Percentiles rank a stretch among this genome's conserved stretches.
phyloP scores from a whole-genome alignment of 176 grass and related monocot species.

The Thinopyrum elongatum region DNA sequence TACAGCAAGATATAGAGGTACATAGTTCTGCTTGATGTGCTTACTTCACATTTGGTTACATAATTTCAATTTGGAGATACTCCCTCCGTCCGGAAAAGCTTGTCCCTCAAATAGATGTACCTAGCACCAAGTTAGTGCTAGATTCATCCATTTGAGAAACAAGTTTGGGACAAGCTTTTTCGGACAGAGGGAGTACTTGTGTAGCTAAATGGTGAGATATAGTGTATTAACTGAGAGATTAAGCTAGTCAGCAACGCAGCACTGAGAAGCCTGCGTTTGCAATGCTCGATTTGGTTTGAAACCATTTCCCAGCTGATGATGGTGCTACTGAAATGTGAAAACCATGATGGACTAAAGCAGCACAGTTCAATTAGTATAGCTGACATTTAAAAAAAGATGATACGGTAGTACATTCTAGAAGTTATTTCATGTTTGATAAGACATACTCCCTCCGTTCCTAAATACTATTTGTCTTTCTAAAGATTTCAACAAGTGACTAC shows the following conservation, averaged over 20 bases:
- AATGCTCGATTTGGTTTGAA: not conserved
- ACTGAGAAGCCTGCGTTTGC: not conserved
- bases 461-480: too few relatives aligned
- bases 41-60: not conserved
- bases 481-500: too few relatives aligned
- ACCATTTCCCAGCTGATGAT: not conserved
- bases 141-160: too few relatives aligned
- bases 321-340: conserved; percentile 13
- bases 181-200: not conserved
- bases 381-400: not conserved
- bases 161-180: too few relatives aligned
- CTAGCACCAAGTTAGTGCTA: too few relatives aligned
- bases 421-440: not conserved
- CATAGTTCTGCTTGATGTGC: not conserved
- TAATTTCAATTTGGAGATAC: not conserved
- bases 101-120: too few relatives aligned
- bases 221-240: not conserved
- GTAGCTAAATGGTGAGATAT: not conserved
- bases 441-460: too few relatives aligned
- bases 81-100: too few relatives aligned
- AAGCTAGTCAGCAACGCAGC: not conserved
- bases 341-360: not conserved
- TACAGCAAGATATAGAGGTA: conserved; percentile 61
- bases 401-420: not conserved
- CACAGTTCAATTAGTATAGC: not conserved